Evolutionary conservation across 352 stramenopile genomes (phyloP), one percentile per base, ranked within the genome.

Genomic region (Phytopythium ostracodes): DNA sequence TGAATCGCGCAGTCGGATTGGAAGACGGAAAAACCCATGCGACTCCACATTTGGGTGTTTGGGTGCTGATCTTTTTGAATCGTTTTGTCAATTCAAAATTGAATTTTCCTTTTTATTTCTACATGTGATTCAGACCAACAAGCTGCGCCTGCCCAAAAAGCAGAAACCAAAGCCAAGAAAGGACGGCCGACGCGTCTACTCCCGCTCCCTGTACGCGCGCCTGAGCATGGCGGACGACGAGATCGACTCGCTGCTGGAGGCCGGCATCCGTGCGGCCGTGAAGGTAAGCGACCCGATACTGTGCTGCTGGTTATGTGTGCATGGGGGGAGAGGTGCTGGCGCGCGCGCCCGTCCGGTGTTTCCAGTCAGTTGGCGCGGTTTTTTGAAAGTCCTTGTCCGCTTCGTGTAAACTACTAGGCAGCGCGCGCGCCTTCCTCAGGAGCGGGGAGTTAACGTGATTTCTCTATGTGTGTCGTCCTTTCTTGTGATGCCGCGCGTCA

Each of bases 171-270:
- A 42, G 40, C 40, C 51, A 22, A 25, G 50, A 47, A 25, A 46
- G 42, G 51, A 43, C 38, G 44, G 29, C n/a, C 24, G 15, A 49
- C 24, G 24, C 46, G 31, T n/a, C 55, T 50, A 6, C 11, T n/a
- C 17, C 14, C 17, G 14, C 17, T n/a, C 27, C n/a, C n/a, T n/a
- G n/a, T 43, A n/a, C 40, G 20, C 38, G 27, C 53, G 35, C 22
- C 4, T 14, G 31, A 56, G 33, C 31, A 88, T 85, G 75, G 84
- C 83, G 54, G 84, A 91, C 64, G 75, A 88, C 56, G 86, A 88
- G 59, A 94, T 94, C 63, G 84, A 94, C 57, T 88, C 79, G 65
- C 72, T 94, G 64, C 74, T 94, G 57, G 80, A 92, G 60, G 74
- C 82, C 66, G 84, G 84, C 65, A 85, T 94, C 62, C 74, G 79